Percentiles rank a stretch among this genome's conserved stretches.
phyloP scores from a whole-genome alignment of 495 filamentous ascomycete genomes.

The Penicillium taxi region DNA sequence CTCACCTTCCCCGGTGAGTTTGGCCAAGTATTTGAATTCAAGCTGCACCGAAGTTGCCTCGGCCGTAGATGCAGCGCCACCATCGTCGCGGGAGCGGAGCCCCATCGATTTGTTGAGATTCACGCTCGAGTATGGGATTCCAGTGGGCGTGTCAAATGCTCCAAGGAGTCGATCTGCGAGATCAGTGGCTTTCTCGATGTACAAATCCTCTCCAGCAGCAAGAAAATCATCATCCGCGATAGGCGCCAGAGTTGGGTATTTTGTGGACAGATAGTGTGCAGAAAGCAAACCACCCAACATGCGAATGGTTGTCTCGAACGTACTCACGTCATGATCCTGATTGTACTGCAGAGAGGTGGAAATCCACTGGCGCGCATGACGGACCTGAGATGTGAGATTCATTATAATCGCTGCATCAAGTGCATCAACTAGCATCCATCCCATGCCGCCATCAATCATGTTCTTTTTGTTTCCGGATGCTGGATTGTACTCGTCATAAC shows the following conservation, averaged over 20 bases:
- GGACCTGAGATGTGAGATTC: conserved; percentile 84
- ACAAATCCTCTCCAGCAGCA: conserved; percentile 74
- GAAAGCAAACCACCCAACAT: conserved; percentile 94
- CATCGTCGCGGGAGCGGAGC: conserved; percentile 69
- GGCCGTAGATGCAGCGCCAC: conserved; percentile 87
- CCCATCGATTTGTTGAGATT: conserved; percentile 71
- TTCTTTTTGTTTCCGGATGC: conserved; percentile 68
- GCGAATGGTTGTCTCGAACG: conserved; percentile 96
- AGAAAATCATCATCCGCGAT: conserved; percentile 57
- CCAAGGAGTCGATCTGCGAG: conserved; percentile 78
- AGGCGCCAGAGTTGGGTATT: conserved; percentile 59
- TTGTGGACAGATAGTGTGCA: conserved; percentile 82
- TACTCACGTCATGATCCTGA: conserved; percentile 91
- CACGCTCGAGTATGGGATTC: conserved; percentile 84
- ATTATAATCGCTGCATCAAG: conserved; percentile 96
- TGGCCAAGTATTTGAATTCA: conserved; percentile 95
- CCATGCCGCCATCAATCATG: conserved; percentile 68
- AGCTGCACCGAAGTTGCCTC: conserved; percentile 89
- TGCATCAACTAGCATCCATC: conserved; percentile 97
- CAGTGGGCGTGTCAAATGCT: conserved; percentile 79
- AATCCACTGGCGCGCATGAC: conserved; percentile 86
- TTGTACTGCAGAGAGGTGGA: conserved; percentile 74
- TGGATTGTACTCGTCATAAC: conserved; percentile 79
- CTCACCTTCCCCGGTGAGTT: conserved; percentile 82
- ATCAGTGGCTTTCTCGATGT: conserved; percentile 91